Base-by-base conservation (phyloP, 2,329 filamentous ascomycete genomes). In the Orbilia blumenaviensis region DNA sequence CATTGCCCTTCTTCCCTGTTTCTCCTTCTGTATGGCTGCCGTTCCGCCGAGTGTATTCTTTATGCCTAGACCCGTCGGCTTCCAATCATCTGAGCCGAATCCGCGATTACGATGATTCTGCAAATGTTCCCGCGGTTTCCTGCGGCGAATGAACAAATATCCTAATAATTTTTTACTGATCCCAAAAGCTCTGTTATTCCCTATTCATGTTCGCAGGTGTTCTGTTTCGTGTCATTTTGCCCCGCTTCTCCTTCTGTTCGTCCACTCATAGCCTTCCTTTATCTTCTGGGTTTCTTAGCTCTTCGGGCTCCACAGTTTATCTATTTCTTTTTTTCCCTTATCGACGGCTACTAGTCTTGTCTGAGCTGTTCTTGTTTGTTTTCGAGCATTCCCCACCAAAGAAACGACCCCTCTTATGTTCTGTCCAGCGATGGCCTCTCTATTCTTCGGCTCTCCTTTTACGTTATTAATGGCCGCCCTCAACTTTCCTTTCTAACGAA, bases 181-280 rank as follows among this genome's bases (percentile, higher is more conserved):
- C 41, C 38, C 10, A 69, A 62, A 66, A 68, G 66, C 50, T 61
- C 27, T 67, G 34, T 54, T 75, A 21, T 48, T 68, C 36, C 44
- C 50, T 56, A 29, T 58, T 72, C 34, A 61, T 61, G 58, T 63
- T 61, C 34, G 9, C 16, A 52, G 71, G 77, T 72, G 58, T 63
- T 77, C 29, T 76, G 52, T 48, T 63, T 66, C 36, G 58, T 71
- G 58, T 72, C 42, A 73, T 66, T 67, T 61, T 41, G 48, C 16
- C 18, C 32, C 10, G 44, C 50, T 32, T 56, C 38, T 54, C 38
- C 34, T 66, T 56, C 66, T 52, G 25, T 34, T 52, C 9, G 16
- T 32, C 61, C 32, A 56, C 66, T 60, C 61, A 64, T 61, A 68
- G 66, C 68, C 42, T 74, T 78, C 42, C 38, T 77, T 73, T 25